phyloP scores from a whole-genome alignment of 352 stramenopile genomes.

The Phytophthora quininea region DNA sequence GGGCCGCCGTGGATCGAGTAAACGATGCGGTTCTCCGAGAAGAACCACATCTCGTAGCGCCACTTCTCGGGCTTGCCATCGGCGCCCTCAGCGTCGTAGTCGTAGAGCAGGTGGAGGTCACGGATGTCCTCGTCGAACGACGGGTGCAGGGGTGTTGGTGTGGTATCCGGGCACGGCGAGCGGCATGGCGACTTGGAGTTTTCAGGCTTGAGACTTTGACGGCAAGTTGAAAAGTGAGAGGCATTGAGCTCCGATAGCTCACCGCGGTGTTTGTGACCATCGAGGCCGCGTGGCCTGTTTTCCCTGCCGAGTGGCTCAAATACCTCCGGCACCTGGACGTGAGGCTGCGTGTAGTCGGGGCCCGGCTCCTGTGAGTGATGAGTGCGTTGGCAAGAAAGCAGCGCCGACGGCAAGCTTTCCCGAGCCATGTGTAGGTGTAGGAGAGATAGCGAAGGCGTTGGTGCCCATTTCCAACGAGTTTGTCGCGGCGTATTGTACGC shows the following conservation, averaged over 20 bases:
- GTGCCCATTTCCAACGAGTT: background rate
- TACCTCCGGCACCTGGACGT: background rate
- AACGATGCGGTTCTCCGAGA: slow-evolving; percentile 58
- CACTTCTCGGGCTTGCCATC: slow-evolving; percentile 58
- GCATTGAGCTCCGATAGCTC: too few species aligned
- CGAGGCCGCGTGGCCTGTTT: background rate
- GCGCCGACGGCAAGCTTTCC: background rate
- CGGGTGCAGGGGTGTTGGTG: slow-evolving; percentile 35
- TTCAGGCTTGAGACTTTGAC: background rate
- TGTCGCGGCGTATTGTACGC: background rate
- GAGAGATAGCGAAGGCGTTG: background rate
- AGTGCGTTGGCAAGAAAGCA: background rate
- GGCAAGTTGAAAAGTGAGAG: slow-evolving; percentile 4
- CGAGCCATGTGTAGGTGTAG: slow-evolving; percentile 3
- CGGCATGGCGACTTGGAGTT: slow-evolving; percentile 9
- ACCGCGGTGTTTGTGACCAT: too few species aligned
- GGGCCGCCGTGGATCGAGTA: slow-evolving; percentile 65
- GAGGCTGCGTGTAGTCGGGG: slow-evolving; percentile 2
- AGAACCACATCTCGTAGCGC: slow-evolving; percentile 72
- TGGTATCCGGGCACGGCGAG: slow-evolving; percentile 33
- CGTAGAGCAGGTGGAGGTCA: slow-evolving; percentile 58
- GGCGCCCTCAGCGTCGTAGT: slow-evolving; percentile 50
- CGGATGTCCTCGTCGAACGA: slow-evolving; percentile 66
- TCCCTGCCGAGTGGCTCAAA: background rate
- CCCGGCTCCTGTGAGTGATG: background rate